phyloP scores from a whole-genome alignment of 2,329 filamentous ascomycete genomes.

The Stemphylium lycopersici region DNA sequence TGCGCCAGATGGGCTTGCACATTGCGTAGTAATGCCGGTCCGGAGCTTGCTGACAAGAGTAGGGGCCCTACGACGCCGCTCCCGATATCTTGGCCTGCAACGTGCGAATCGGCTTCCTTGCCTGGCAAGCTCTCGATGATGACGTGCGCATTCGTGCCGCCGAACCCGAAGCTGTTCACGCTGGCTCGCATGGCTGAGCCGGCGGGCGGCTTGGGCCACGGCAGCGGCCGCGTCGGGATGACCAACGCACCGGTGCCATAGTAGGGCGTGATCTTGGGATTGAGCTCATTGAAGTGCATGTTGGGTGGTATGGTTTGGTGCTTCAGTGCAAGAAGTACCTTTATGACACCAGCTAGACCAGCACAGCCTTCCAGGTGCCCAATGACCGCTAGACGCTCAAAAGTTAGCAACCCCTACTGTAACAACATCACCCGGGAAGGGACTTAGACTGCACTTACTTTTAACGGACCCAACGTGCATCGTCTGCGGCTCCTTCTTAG shows the following conservation, averaged over 20 bases:
- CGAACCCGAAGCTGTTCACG: slow-evolving; percentile 32
- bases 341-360: slow-evolving; percentile 48
- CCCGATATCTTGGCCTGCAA: too few species aligned
- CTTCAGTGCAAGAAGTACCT: slow-evolving; percentile 41
- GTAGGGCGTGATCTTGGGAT: slow-evolving; percentile 37
- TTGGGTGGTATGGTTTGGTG: slow-evolving; percentile 41
- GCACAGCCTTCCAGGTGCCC: slow-evolving; percentile 52
- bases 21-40: background rate
- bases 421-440: too few species aligned
- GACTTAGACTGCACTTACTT: too few species aligned
- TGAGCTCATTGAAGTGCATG: slow-evolving; percentile 43
- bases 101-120: too few species aligned
- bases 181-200: slow-evolving; percentile 13
- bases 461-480: slow-evolving; percentile 15
- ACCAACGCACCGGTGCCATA: background rate
- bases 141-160: slow-evolving; percentile 35
- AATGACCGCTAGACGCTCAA: too few species aligned
- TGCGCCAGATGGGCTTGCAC: background rate
- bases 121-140: slow-evolving; percentile 8
- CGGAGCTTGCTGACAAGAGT: background rate
- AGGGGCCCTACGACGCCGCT: slow-evolving; percentile 17
- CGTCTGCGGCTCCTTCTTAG: too few species aligned
- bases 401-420: too few species aligned
- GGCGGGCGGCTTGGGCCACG: too few species aligned
- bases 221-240: too few species aligned